phyloP scores from a whole-genome alignment of 495 filamentous ascomycete genomes.

The Entonaema liquescens region DNA sequence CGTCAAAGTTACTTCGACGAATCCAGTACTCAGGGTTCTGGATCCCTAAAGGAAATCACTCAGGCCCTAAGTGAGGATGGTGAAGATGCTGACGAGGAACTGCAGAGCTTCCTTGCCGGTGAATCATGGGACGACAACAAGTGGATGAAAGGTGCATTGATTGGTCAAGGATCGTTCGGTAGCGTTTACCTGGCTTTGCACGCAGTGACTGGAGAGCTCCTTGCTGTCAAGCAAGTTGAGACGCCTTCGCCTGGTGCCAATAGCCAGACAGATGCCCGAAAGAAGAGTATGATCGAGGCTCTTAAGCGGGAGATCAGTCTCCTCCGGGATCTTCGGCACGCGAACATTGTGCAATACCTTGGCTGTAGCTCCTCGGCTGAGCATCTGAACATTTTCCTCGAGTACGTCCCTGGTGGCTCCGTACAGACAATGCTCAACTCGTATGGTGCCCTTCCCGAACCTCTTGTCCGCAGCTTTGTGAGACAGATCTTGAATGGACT shows the following conservation, averaged over 20 bases:
- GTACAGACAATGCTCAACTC: constrained; percentile 98
- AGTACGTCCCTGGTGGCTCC: constrained; percentile 97
- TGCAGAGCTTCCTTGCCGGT: constrained; percentile 83
- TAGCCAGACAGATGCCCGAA: constrained; percentile 82
- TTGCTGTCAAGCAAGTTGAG: constrained; percentile 99
- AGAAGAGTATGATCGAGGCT: constrained; percentile 97
- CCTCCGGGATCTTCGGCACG: constrained; percentile 91
- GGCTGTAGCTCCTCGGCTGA: constrained; percentile 90
- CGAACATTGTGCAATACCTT: constrained; percentile 98
- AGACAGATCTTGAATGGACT: constrained; percentile 94
- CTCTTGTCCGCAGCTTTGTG: constrained; percentile 94
- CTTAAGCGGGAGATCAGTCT: constrained; percentile 96
- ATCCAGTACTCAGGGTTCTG: constrained; percentile 70
- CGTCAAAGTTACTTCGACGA: constrained; percentile 87
- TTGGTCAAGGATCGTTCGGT: constrained; percentile 96
- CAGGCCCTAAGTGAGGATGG: constrained; percentile 83
- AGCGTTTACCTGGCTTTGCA: constrained; percentile 97
- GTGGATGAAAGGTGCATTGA: constrained; percentile 99
- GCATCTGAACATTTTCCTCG: constrained; percentile 99
- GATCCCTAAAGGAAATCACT: constrained; percentile 61
- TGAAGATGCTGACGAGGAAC: constrained; percentile 81
- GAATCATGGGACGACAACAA: constrained; percentile 94
- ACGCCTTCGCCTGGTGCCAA: constrained; percentile 82
- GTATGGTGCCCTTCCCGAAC: constrained; percentile 93
- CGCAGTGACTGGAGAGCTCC: constrained; percentile 93